Evolutionary conservation across 306 rosid genomes (phyloP).

Genomic region (Canavalia ensiformis): DNA sequence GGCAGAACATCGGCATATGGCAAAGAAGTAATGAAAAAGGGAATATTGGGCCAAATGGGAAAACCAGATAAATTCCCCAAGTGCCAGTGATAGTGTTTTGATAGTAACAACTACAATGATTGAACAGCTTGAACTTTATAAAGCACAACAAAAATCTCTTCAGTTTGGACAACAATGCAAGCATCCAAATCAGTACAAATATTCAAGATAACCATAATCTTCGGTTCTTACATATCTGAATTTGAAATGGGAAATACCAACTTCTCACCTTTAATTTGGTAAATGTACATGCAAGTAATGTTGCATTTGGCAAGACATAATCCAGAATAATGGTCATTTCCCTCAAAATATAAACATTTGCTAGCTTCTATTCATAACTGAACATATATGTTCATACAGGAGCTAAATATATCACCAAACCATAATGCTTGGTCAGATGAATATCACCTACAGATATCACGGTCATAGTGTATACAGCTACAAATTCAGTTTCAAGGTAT

Average conservation of each 20-base stretch:
- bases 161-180: not conserved
- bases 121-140: constrained; percentile 1
- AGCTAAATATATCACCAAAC: too few species aligned
- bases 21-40: not conserved
- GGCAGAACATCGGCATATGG: constrained; percentile 5
- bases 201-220: not conserved
- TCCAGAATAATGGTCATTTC: not conserved
- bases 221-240: not conserved
- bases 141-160: not conserved
- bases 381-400: too few species aligned
- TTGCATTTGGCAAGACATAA: not conserved
- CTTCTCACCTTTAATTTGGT: not conserved
- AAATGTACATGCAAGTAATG: not conserved
- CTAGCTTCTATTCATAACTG: too few species aligned
- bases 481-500: too few species aligned
- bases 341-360: not conserved
- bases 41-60: not conserved
- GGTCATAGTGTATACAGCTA: too few species aligned
- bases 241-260: not conserved
- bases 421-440: not conserved
- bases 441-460: not conserved
- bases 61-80: constrained; percentile 16
- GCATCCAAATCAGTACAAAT: not conserved
- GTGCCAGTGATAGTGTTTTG: constrained; percentile 7
- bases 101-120: not conserved